Evolutionary conservation across 1,284 basidiomycete genomes (phyloP).

Genomic region (Limonomyces culmigenus): DNA sequence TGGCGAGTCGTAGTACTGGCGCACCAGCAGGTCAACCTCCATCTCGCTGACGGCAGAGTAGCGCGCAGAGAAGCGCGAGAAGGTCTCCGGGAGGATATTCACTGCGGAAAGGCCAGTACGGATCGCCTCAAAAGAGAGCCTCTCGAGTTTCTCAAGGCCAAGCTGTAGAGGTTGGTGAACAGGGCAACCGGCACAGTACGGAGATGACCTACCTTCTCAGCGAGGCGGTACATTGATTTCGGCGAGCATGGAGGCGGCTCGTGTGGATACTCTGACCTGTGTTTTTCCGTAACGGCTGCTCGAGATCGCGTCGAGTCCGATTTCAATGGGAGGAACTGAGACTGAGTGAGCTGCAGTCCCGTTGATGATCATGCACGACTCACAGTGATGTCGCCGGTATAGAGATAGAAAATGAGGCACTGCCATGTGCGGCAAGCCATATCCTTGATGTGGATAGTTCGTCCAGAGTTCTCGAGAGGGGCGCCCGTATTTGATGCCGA

Average conservation of each 20-base stretch:
- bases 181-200: too few relatives aligned
- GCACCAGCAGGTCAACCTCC: neutral
- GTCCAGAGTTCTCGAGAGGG: too few relatives aligned
- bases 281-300: neutral
- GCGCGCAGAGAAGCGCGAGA: neutral
- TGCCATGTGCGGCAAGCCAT: neutral
- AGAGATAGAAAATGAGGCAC: constrained; percentile 1
- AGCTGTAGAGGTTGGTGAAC: too few relatives aligned
- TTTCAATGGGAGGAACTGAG: neutral
- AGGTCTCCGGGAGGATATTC: constrained; percentile 1
- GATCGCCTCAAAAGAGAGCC: neutral
- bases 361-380: too few relatives aligned
- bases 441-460: constrained; percentile 1
- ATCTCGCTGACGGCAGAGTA: neutral
- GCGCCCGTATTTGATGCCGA: too few relatives aligned
- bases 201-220: neutral
- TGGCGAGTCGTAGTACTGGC: neutral
- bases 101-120: neutral
- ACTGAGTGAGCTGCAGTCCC: too few relatives aligned
- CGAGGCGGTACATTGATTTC: constrained; percentile 3
- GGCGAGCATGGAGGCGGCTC: constrained; percentile 1
- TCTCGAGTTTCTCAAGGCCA: constrained; percentile 1
- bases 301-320: neutral
- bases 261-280: neutral
- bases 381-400: constrained; percentile 1